Base-by-base conservation (phyloP, 1,284 basidiomycete species). In the Austroboletus sp. region DNA sequence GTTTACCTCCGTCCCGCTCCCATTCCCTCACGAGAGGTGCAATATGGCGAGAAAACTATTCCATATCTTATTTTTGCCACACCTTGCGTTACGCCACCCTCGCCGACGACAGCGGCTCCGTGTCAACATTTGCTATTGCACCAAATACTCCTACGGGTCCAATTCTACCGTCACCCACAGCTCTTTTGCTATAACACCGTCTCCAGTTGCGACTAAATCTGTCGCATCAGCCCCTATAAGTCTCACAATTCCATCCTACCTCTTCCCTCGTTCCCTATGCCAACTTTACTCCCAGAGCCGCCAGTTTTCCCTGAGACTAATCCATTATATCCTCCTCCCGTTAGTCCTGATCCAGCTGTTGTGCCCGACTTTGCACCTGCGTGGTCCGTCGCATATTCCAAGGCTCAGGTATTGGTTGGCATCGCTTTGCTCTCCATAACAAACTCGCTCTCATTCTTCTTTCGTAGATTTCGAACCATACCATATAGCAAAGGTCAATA, bases 351-450 rank as follows among this genome's bases (percentile, higher is more conserved):
- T 21, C 60, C 60, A 16, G 30, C 9, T 1, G 6, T 70, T 11
- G 58, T 75, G 0, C 73, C 73, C 6, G 70, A 74, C 62, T 74
- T 75, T 40, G 65, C 58, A 0, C 62, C 60, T 1, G 70, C 73
- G 16, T 74, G 72, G 72, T 58, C 61, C 6, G 42, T 32, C 2
- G 72, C 72, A 6, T 67, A 70, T 44, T 44, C 59, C 33, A 67
- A 66, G 42, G 72, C 72, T 5, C 58, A 59, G 49, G 44, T 55
- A 13, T 54, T 68, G 56, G 68, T 68, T 39, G 13, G 67, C 54
- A 3, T 33, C 7, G 30, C 13, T 27, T 30, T 8, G 30, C 16
- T 34, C 12, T 27, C 10, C 8, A 16, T 1, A 4, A 16, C 16
- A 11, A 6, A 12, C 12, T 2, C 13, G n/a, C 19, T 13, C 8